Conservation (phyloP, 345 rosid species). For the Erucastrum elatum region DNA sequence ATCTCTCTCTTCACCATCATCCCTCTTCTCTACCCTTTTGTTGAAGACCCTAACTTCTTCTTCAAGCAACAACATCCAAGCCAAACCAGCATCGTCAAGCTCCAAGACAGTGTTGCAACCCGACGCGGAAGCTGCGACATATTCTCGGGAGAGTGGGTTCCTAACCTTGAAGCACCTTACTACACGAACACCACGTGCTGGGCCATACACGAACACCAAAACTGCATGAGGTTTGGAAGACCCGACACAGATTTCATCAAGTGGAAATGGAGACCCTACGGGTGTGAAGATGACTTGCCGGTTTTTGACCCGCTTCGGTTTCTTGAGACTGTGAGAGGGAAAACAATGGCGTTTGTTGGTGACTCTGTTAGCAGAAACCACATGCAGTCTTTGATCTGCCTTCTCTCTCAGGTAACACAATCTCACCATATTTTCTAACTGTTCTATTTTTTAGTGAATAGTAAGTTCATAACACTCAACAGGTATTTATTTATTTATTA, state of each 20-base stretch:
- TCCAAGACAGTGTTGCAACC: conserved; percentile 13
- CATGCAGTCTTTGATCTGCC: conserved; percentile 96
- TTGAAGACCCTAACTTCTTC: conserved; percentile 43
- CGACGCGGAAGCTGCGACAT: conserved; percentile 49
- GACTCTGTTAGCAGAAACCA: conserved; percentile 92
- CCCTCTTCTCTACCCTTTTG: conserved; percentile 39
- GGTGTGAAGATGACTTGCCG: conserved; percentile 56
- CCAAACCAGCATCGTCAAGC: conserved; percentile 26
- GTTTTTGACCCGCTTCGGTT: conserved; percentile 71
- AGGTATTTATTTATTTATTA: background rate
- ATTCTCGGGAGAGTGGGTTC: conserved; percentile 85
- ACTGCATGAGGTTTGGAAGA: conserved; percentile 87
- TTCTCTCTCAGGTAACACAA: conserved; percentile 69
- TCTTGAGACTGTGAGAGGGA: conserved; percentile 65
- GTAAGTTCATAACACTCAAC: background rate
- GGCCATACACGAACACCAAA: conserved; percentile 97
- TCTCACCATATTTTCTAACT: background rate
- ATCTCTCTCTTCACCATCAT: conserved; percentile 35
- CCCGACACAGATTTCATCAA: conserved; percentile 68
- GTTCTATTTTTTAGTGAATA: background rate
- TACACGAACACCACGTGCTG: conserved; percentile 86
- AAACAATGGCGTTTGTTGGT: conserved; percentile 85
- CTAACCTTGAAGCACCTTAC: conserved; percentile 69
- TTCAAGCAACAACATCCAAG: conserved; percentile 35
- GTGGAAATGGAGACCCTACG: conserved; percentile 90